These are phyloP conservation scores for Trichoderma simmonsii DNA, from an alignment of 2,329 filamentous ascomycete genomes.

Conservation along the genomic window DNA sequence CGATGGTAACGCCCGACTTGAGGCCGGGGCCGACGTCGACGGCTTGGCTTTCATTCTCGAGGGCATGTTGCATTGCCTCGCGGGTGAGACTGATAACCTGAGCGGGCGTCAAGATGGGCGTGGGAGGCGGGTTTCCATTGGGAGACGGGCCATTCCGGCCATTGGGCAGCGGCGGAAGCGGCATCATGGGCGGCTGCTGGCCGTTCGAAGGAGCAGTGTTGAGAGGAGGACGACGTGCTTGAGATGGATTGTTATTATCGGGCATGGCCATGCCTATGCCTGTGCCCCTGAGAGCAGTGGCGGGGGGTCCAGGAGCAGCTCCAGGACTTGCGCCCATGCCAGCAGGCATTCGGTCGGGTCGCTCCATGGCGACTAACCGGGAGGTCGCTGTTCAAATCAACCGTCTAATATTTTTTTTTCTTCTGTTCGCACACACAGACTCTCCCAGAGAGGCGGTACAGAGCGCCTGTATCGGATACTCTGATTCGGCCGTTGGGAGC, in stretches of 20 bases:
- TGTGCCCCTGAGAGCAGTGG: slow-evolving; percentile 31
- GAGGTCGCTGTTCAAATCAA: slow-evolving; percentile 15
- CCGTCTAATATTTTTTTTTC: neutral
- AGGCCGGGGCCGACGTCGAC: slow-evolving; percentile 58
- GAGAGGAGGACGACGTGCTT: slow-evolving; percentile 38
- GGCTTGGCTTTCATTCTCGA: slow-evolving; percentile 63
- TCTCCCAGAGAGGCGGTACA: neutral
- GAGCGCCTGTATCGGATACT: neutral
- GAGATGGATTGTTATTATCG: slow-evolving; percentile 43
- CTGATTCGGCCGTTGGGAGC: slow-evolving; percentile 6
- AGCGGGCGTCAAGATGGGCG: slow-evolving; percentile 53
- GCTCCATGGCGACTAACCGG: slow-evolving; percentile 33
- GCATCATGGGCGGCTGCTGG: slow-evolving; percentile 36
- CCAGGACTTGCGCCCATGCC: slow-evolving; percentile 18
- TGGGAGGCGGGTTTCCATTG: slow-evolving; percentile 46
- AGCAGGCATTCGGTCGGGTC: slow-evolving; percentile 33
- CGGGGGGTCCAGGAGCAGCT: slow-evolving; percentile 17
- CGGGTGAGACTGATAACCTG: slow-evolving; percentile 65
- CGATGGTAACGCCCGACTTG: slow-evolving; percentile 72
- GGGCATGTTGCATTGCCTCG: slow-evolving; percentile 64
- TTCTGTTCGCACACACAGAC: neutral
- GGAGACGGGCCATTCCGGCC: slow-evolving; percentile 46
- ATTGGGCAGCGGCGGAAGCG: slow-evolving; percentile 45
- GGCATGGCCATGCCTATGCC: slow-evolving; percentile 31
- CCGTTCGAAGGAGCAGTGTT: slow-evolving; percentile 40